Percentiles rank a stretch among this genome's conserved stretches.
Conservation (phyloP, 23 red algal species). For the Agarophyton chilense region DNA sequence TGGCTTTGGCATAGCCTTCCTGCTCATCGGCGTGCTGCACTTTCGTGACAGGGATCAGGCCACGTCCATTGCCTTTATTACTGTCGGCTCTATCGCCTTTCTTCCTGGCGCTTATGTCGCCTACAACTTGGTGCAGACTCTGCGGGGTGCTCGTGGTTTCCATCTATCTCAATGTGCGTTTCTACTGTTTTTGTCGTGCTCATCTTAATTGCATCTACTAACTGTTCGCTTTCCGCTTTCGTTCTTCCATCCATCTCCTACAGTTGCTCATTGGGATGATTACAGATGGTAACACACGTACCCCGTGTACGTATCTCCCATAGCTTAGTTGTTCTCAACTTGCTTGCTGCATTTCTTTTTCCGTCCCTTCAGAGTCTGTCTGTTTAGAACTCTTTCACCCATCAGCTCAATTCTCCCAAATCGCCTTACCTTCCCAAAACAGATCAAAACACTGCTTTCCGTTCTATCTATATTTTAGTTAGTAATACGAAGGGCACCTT, state of each 20-base stretch:
- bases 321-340: no score
- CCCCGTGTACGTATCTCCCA: no score
- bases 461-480: not conserved
- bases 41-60: constrained; percentile 50
- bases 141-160: constrained; percentile 63
- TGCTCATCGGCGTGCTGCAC: constrained; percentile 62
- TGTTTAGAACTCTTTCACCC: not conserved
- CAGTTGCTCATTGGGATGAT: constrained; percentile 76
- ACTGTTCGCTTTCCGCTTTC: constrained; percentile 3
- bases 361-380: not conserved
- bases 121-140: constrained; percentile 54
- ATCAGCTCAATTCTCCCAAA: no score
- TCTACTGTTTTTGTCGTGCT: not conserved
- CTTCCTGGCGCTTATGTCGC: constrained; percentile 57
- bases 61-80: constrained; percentile 48
- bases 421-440: not conserved
- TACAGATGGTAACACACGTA: constrained; percentile 35
- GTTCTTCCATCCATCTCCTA: not conserved
- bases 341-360: no score
- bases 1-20: constrained; percentile 49
- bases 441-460: no score
- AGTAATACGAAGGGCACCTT: not conserved
- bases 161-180: constrained; percentile 66
- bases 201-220: not conserved
- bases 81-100: constrained; percentile 37